Base-by-base conservation (phyloP, 768 basidiomycete species). In the Boletus subparvulus region DNA sequence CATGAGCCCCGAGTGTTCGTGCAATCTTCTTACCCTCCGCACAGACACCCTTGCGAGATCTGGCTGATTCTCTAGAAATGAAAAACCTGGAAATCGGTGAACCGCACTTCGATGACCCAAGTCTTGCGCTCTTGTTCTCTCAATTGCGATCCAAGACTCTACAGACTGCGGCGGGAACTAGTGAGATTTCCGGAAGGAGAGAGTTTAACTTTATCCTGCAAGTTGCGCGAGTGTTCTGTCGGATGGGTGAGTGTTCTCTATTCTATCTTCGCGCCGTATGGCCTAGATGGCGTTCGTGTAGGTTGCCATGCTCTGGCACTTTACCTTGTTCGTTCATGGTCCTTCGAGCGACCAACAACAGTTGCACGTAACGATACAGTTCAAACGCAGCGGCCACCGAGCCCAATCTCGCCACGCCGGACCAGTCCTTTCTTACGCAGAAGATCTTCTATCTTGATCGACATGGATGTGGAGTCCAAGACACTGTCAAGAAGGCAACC, bases 171-270 rank as follows among this genome's bases (percentile, higher is more conserved):
- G 88, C 94, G 69, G 96, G 96, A 14, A 93, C 92, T 0, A 93
- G 87, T 63, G 92, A 95, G 65, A 93, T 98, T 30, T 87, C 92
- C 0, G 90, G 89, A 17, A 81, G 82, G 44, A 84, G 86, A 13
- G 96, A 99, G 68, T 98, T 95, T 74, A 94, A 91, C 68, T 98
- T 98, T 69, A 92, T 99, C 11, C 77, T 95, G 30, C 95, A 98
- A 74, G 93, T 94, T 63, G 91, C 94, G 0, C 84, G 93, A 30
- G 90, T 96, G 9, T 94, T 98, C 63, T 93, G 90, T 65, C 79
- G 92, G 56, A 96, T 98, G 94, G 97, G 96, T 92, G 61, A 40
- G 87, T 69, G 1, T 11, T 32, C n/a, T 21, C 26, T 17, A 5
- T n/a, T 46, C 4, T 43, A 54, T 48, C 39, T 48, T 32, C 6